Percentiles rank a stretch among this genome's conserved stretches.
Conservation (phyloP, 108 stramenopile species). For the Mayamaea pseudoterrestris region DNA sequence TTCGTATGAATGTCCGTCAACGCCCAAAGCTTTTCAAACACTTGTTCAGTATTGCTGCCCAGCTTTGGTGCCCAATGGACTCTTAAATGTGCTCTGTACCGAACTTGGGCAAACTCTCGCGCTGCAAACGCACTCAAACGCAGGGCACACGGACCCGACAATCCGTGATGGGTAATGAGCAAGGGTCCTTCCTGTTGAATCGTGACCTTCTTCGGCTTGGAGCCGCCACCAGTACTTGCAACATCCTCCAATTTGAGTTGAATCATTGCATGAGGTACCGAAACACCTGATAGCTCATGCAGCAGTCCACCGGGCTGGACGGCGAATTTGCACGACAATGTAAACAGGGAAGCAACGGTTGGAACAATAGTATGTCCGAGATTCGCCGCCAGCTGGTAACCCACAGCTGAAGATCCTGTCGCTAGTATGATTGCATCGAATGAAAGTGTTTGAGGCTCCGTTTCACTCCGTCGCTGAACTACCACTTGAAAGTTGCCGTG, state of each 20-base stretch:
- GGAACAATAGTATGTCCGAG: slow-evolving; percentile 68
- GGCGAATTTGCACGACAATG: slow-evolving; percentile 61
- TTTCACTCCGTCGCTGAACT: not conserved
- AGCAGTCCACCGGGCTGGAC: slow-evolving; percentile 43
- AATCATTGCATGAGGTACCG: no score
- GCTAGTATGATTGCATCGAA: slow-evolving; percentile 79
- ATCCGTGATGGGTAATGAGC: slow-evolving; percentile 85
- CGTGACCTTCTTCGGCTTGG: slow-evolving; percentile 10
- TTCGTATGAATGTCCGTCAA: slow-evolving; percentile 17
- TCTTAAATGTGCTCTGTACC: slow-evolving; percentile 46
- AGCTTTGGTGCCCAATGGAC: slow-evolving; percentile 45
- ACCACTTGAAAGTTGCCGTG: slow-evolving; percentile 15
- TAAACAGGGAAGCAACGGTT: slow-evolving; percentile 88
- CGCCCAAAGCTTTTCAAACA: slow-evolving; percentile 31
- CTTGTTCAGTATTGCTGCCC: slow-evolving; percentile 20
- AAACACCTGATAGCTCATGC: slow-evolving; percentile 63
- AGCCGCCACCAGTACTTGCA: slow-evolving; percentile 21
- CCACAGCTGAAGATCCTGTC: slow-evolving; percentile 81
- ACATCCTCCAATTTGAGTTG: slow-evolving; percentile 35
- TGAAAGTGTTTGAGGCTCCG: slow-evolving; percentile 11
- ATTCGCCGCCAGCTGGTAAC: slow-evolving; percentile 67
- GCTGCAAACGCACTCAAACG: slow-evolving; percentile 89
- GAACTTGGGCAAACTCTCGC: slow-evolving; percentile 55
- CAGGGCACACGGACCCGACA: slow-evolving; percentile 87
- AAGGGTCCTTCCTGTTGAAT: slow-evolving; percentile 76